These are phyloP conservation scores for Schizochytrium sp. DNA, from an alignment of 108 stramenopile genomes.

Conservation along the genomic window DNA sequence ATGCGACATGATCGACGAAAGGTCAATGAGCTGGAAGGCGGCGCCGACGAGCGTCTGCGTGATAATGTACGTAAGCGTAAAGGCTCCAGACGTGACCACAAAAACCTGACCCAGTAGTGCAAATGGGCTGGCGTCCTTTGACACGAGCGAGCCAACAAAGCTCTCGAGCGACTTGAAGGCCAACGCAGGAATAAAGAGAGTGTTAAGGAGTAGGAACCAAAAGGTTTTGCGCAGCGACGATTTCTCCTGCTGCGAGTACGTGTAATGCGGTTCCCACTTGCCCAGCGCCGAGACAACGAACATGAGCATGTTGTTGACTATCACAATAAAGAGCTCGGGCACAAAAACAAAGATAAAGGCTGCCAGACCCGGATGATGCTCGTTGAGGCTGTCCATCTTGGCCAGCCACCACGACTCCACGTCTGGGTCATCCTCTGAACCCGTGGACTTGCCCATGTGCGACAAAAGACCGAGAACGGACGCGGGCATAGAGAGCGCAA, in stretches of 20 bases:
- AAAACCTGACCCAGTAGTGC: neutral
- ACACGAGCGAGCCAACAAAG: neutral
- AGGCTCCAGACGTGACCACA: neutral
- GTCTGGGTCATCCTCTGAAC: neutral
- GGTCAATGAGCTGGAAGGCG: neutral
- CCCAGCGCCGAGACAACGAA: neutral
- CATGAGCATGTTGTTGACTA: neutral
- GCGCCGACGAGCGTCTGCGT: neutral
- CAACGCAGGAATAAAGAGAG: neutral
- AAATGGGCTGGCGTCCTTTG: neutral
- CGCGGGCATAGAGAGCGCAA: neutral
- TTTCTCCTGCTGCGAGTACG: neutral
- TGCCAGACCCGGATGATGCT: neutral
- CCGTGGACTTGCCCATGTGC: neutral
- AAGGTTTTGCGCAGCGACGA: neutral
- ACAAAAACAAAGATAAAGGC: neutral
- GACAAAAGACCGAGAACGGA: neutral
- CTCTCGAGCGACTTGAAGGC: constrained; percentile 7
- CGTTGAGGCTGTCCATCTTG: neutral
- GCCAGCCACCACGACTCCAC: neutral
- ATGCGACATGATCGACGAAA: neutral
- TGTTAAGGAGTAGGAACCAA: neutral
- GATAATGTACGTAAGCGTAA: neutral
- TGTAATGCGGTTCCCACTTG: constrained; percentile 11
- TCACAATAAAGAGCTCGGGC: neutral